A percentile compares a stretch with the other conserved stretches of the same genome.
These are phyloP conservation scores for Saturnispora sekii DNA, from an alignment of 805 yeast species.

Conservation along the genomic window DNA sequence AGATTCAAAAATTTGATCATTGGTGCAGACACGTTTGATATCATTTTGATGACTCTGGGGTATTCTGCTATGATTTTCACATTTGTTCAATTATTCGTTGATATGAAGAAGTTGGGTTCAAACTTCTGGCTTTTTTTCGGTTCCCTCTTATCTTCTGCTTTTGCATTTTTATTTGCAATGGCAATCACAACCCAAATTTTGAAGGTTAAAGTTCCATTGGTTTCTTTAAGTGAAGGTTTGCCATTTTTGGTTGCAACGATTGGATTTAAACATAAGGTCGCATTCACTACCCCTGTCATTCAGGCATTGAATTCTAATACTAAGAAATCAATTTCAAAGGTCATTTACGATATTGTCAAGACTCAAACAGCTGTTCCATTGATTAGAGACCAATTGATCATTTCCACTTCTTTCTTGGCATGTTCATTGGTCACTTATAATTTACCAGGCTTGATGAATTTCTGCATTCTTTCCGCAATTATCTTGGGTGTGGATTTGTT, in stretches of 20 bases:
- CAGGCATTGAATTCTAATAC: slow-evolving; percentile 27
- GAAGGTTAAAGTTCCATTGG: slow-evolving; percentile 54
- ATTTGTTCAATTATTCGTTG: slow-evolving; percentile 59
- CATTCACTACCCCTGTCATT: slow-evolving; percentile 54
- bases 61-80: slow-evolving; percentile 86
- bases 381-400: slow-evolving; percentile 67
- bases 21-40: slow-evolving; percentile 81
- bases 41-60: slow-evolving; percentile 67
- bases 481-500: slow-evolving; percentile 63
- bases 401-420: slow-evolving; percentile 59
- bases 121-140: slow-evolving; percentile 81
- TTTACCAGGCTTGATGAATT: slow-evolving; percentile 67
- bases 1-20: slow-evolving; percentile 39
- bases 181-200: slow-evolving; percentile 48
- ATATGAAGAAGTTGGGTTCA: slow-evolving; percentile 72
- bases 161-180: slow-evolving; percentile 76
- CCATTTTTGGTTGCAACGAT: slow-evolving; percentile 89
- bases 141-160: slow-evolving; percentile 65
- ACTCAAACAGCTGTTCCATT: slow-evolving; percentile 38
- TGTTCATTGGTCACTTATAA: slow-evolving; percentile 56
- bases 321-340: slow-evolving; percentile 24
- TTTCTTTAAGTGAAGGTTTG: slow-evolving; percentile 78
- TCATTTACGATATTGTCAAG: slow-evolving; percentile 24
- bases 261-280: slow-evolving; percentile 82
- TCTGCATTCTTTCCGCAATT: slow-evolving; percentile 65